Evolutionary conservation across 1,284 basidiomycete genomes (phyloP).

Genomic region (Malassezia vespertilionis): DNA sequence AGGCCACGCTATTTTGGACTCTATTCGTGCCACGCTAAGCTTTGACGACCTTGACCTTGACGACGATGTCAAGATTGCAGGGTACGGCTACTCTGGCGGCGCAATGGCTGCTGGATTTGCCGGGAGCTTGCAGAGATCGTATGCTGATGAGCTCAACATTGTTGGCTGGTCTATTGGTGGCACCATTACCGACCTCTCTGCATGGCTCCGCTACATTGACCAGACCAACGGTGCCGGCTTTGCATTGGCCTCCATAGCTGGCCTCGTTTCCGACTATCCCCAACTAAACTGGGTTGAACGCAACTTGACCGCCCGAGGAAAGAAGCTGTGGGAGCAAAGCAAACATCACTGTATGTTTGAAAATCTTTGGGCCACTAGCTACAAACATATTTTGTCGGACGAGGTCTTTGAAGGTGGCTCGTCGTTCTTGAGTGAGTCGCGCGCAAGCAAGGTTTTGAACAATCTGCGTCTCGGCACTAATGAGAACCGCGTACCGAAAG

Average conservation of each 20-base stretch:
- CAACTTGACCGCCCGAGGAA: slow-evolving; percentile 20
- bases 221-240: slow-evolving; percentile 29
- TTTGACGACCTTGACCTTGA: slow-evolving; percentile 22
- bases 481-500: slow-evolving; percentile 9
- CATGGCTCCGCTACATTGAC: slow-evolving; percentile 20
- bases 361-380: slow-evolving; percentile 1
- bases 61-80: slow-evolving; percentile 20
- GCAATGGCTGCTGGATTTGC: slow-evolving; percentile 41
- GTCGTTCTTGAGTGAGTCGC: slow-evolving; percentile 18
- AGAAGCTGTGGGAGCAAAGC: not conserved
- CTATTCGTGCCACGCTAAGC: slow-evolving; percentile 25
- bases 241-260: slow-evolving; percentile 27
- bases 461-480: slow-evolving; percentile 16
- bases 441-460: not conserved
- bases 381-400: slow-evolving; percentile 16
- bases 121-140: slow-evolving; percentile 23
- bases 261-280: slow-evolving; percentile 26
- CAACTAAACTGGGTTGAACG: slow-evolving; percentile 26
- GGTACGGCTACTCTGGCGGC: slow-evolving; percentile 42
- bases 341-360: slow-evolving; percentile 4
- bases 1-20: slow-evolving; percentile 32
- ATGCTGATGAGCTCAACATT: slow-evolving; percentile 28
- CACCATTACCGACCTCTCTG: slow-evolving; percentile 15
- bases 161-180: slow-evolving; percentile 35
- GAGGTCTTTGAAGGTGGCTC: slow-evolving; percentile 20